Base-by-base conservation (phyloP, 306 rosid genomes). In the Castanea crenata region DNA sequence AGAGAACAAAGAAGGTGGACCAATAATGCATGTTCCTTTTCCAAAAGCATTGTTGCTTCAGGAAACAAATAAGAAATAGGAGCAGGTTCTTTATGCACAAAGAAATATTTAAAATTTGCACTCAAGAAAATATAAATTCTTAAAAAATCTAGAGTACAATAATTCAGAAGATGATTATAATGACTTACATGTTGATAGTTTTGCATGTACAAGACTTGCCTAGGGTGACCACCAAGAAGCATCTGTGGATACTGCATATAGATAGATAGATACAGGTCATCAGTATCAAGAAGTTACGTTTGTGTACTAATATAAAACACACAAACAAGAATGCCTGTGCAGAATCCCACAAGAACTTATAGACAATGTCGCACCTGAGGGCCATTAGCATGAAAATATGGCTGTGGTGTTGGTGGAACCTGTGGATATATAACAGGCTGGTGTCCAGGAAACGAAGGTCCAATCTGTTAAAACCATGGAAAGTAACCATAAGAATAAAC, bases 341-440 rank as follows among this genome's bases (percentile, higher is more conserved):
- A 32, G 75, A 57, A 61, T 59, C 61, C 2, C 44, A 73, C 52
- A 49, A 44, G 13, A 84, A 54, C 67, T 70, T 49, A 77, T n/a
- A 19, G 76, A 75, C n/a, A 32, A 74, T 77, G 74, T 71, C 64
- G 16, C 73, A 95, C 99, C 92, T 89, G 99, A 78, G 97, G 97
- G 71, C 92, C 98, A 89, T 91, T 95, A 56, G 95, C 94, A 83
- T 85, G 98, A 81, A 87, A 91, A 81, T 86, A 95, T 35, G 87
- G 80, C 80, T 85, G 99, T 46, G 96, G 88, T 75, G 93, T 88
- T 65, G 87, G 94, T 71, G 86, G 87, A 77, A 80, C 90, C 85
- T 85, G 94, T 69, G 96, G 94, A 89, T 88, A 90, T 70, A 91
- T 78, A 62, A 95, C 83, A 80, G 91, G 91, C 78, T 91, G 99